phyloP scores from a whole-genome alignment of 108 stramenopile genomes.

The Epipyxis sp. region DNA sequence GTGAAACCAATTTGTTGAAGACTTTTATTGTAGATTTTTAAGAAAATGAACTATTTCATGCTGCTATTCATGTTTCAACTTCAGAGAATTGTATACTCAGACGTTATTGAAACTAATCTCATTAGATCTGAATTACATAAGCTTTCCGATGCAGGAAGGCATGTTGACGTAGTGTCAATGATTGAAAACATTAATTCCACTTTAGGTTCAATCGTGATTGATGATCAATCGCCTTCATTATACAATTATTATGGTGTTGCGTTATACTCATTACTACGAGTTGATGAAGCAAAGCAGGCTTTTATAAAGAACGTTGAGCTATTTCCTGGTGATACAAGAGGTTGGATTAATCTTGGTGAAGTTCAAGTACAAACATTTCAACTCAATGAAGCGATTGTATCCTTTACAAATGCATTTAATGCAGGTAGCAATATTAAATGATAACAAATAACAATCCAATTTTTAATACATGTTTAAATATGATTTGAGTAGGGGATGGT shows the following conservation, averaged over 20 bases:
- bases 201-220: not conserved
- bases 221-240: not conserved
- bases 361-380: slow-evolving; percentile 5
- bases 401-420: slow-evolving; percentile 2
- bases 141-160: too few species aligned
- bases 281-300: not conserved
- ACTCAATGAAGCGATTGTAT: not conserved
- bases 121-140: too few species aligned
- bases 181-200: not conserved
- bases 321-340: not conserved
- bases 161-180: too few species aligned
- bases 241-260: not conserved
- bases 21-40: too few species aligned
- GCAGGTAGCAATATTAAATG: not conserved
- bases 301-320: not conserved
- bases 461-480: too few species aligned
- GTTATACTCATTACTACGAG: not conserved
- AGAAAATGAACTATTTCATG: too few species aligned
- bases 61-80: too few species aligned
- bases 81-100: too few species aligned
- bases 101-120: too few species aligned
- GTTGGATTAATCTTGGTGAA: not conserved
- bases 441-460: too few species aligned
- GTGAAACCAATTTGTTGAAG: too few species aligned
- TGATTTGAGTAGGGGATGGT: too few species aligned